These are phyloP conservation scores for Chrysoporthe puriensis DNA, from an alignment of 2,329 filamentous ascomycete species.

Conservation along the genomic window DNA sequence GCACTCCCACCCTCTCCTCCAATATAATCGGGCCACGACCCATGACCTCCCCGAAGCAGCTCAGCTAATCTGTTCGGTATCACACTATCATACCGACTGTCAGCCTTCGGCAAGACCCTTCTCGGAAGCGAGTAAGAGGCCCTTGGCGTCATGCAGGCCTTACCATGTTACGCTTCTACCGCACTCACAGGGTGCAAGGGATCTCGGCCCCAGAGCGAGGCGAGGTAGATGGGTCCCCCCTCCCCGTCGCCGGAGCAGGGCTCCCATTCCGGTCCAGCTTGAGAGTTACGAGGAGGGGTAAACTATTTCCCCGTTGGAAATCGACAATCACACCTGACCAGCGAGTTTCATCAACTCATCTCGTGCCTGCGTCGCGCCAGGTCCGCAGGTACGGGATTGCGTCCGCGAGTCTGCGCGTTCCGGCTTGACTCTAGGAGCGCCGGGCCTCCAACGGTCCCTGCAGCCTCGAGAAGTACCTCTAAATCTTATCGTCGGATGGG, in stretches of 20 bases:
- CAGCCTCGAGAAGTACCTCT: conserved; percentile 16
- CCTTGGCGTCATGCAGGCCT: conserved; percentile 12
- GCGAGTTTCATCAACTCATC: conserved; percentile 5
- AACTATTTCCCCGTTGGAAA: not conserved
- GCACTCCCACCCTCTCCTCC: not conserved
- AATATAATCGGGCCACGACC: conserved; percentile 7
- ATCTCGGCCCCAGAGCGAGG: conserved; percentile 19
- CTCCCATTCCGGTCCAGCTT: not conserved
- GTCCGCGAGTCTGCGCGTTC: conserved; percentile 10
- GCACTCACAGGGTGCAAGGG: conserved; percentile 22
- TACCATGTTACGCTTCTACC: conserved; percentile 17
- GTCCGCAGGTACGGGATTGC: conserved; percentile 24
- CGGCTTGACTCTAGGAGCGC: conserved; percentile 16
- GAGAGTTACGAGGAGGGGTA: not conserved
- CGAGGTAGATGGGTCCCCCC: conserved; percentile 9
- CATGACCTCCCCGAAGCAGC: conserved; percentile 7
- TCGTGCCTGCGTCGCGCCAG: conserved; percentile 15
- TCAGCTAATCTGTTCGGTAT: conserved; percentile 16
- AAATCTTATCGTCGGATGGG: conserved; percentile 24
- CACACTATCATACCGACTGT: conserved; percentile 29
- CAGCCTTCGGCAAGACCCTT: conserved; percentile 25
- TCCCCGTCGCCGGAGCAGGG: conserved; percentile 12
- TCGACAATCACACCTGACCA: not conserved
- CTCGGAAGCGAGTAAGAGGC: conserved; percentile 17
- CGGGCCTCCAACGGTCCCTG: conserved; percentile 26